Conservation (phyloP, 768 basidiomycete species). For the Kwoniella pini region DNA sequence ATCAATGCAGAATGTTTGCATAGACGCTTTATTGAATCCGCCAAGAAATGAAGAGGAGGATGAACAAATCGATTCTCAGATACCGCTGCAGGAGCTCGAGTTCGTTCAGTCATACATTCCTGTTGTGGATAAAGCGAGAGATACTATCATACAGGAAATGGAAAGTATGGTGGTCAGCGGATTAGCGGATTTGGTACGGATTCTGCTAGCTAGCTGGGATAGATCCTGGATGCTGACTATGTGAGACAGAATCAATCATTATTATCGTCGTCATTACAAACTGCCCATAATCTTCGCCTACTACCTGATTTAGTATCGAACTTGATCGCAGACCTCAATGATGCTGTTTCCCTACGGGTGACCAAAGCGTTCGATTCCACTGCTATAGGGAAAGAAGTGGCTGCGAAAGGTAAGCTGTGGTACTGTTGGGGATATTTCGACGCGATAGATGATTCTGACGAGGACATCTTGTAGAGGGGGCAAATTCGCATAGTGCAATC, state of each 20-base stretch:
- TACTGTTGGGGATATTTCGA: not conserved
- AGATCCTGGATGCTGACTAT: too few species aligned
- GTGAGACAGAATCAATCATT: slow-evolving; percentile 75
- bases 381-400: slow-evolving; percentile 79
- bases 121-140: slow-evolving; percentile 70
- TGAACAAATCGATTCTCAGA: slow-evolving; percentile 33
- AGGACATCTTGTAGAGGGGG: slow-evolving; percentile 16
- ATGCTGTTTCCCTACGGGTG: slow-evolving; percentile 79
- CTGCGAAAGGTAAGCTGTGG: slow-evolving; percentile 67
- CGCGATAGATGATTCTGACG: too few species aligned
- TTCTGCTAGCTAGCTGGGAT: not conserved
- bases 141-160: slow-evolving; percentile 79
- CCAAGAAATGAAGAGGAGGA: slow-evolving; percentile 9
- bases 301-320: slow-evolving; percentile 79
- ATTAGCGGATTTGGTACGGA: slow-evolving; percentile 71
- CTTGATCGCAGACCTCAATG: slow-evolving; percentile 74
- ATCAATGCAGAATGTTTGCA: not conserved
- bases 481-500: slow-evolving; percentile 17
- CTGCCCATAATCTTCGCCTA: slow-evolving; percentile 85
- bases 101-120: slow-evolving; percentile 70
- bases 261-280: slow-evolving; percentile 90
- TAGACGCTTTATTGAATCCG: slow-evolving; percentile 24
- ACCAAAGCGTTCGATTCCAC: slow-evolving; percentile 80
- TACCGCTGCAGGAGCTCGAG: slow-evolving; percentile 72
- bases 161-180: slow-evolving; percentile 83